Base-by-base conservation (phyloP, 441 rosid species). In the Iberis amara region DNA sequence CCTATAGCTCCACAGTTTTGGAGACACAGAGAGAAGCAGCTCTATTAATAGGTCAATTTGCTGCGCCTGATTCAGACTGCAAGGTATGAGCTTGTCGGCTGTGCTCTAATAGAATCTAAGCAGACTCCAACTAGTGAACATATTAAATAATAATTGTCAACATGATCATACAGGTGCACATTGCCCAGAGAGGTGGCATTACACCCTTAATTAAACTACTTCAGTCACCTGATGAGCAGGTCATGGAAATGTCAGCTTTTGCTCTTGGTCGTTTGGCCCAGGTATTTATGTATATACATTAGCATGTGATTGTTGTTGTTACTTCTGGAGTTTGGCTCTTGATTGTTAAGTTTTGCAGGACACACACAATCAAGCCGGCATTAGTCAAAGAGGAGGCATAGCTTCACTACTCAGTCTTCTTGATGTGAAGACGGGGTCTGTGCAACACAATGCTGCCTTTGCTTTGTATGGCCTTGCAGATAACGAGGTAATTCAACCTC, bases 21-120 rank as follows among this genome's bases (percentile, higher is more conserved):
- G 90, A 83, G 62, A 83, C 79, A 66, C 80, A 78, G 52, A 74
- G 90, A 58, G 90, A 83, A 77, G 86, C 90, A 15, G 90, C 86
- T 30, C 53, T 83, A 39, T 65, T 83, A 51, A 62, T 83, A 27
- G 90, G 90, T 52, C 90, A 83, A 73, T 83, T 83, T 78, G 86
- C 90, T 41, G 74, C 84, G 8, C 79, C 86, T 61, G 90, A 83
- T 76, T 74, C 83, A 49, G 80, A 80, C 55, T 83, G 82, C 73
- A 83, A 80, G 84, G 90, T 83, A 52, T 52, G 47, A 44, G 35
- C 52, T 33, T 30, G 7, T 57, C 24, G 51, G 27, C 35, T 10
- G 14, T 14, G 52, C 1, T 42, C 31, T 15, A 11, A 3, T 33
- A 12, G 14, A 36, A 18, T 11, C 37, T 48, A 4, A 18, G 26